A percentile compares a stretch with the other conserved stretches of the same genome.
Conservation (phyloP, 352 stramenopile genomes). For the Globisporangium cederbergense region DNA sequence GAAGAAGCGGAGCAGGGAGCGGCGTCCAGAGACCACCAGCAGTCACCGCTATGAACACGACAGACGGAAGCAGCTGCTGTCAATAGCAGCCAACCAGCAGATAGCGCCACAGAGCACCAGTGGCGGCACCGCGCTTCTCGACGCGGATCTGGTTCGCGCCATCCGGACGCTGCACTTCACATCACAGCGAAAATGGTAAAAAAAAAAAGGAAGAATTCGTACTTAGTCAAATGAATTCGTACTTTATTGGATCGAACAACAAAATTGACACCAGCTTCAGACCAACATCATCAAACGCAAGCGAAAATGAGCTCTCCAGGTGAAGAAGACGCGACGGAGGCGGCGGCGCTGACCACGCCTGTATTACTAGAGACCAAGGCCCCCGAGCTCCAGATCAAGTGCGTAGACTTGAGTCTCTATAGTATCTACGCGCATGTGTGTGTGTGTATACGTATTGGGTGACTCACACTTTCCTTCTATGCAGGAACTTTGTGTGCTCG, state of each 20-base stretch:
- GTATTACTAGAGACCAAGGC: constrained; percentile 5
- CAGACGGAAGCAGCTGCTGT: not conserved
- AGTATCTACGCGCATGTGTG: not conserved
- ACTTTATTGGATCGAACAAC: constrained; percentile 8
- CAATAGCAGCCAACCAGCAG: not conserved
- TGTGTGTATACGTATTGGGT: not conserved
- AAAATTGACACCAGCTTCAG: constrained; percentile 3
- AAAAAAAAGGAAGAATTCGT: no score
- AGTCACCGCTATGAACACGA: not conserved
- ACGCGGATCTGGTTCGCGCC: constrained; percentile 29
- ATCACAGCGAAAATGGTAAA: constrained; percentile 2
- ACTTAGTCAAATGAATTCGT: not conserved
- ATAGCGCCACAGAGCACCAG: not conserved
- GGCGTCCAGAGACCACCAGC: not conserved
- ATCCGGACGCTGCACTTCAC: constrained; percentile 34
- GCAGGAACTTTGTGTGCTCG: constrained; percentile 77
- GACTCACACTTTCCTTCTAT: not conserved
- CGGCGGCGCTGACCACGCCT: constrained; percentile 10
- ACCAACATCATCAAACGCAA: not conserved
- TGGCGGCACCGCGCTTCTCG: constrained; percentile 11
- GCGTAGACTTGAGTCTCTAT: constrained; percentile 5
- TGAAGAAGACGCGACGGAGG: constrained; percentile 3
- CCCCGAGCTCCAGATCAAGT: constrained; percentile 65
- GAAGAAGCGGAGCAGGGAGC: constrained; percentile 1
- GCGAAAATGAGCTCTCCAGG: constrained; percentile 6